phyloP scores from a whole-genome alignment of 441 rosid genomes.

The Euphorbia celastroides region DNA sequence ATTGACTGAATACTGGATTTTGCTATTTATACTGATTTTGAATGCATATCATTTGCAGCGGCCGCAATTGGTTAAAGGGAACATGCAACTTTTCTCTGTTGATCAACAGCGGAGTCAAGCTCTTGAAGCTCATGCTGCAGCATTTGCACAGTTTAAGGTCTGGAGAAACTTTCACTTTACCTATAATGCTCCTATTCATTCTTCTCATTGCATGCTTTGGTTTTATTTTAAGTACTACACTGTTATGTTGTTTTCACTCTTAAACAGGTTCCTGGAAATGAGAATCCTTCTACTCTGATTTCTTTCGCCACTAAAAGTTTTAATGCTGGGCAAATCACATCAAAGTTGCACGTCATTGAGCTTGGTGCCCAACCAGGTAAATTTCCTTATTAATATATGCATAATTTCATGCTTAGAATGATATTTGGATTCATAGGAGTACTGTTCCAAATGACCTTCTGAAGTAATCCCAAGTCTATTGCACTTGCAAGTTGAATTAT shows the following conservation, averaged over 20 bases:
- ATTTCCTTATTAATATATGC: constrained; percentile 2
- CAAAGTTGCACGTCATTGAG: constrained; percentile 97
- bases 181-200: not conserved
- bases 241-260: constrained; percentile 3
- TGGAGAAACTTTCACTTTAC: constrained; percentile 9
- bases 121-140: constrained; percentile 99
- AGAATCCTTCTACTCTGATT: constrained; percentile 84
- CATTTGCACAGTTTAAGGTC: constrained; percentile 89
- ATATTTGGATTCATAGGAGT: not conserved
- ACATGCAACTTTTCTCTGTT: constrained; percentile 97
- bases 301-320: constrained; percentile 83
- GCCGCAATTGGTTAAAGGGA: constrained; percentile 95
- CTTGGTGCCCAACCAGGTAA: constrained; percentile 99
- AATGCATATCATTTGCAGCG: constrained; percentile 40
- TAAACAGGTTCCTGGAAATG: constrained; percentile 89
- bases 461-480: not conserved
- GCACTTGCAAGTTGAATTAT: not conserved
- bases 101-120: constrained; percentile 99
- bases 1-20: no score
- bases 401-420: not conserved
- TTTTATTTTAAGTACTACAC: not conserved
- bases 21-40: not conserved
- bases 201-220: not conserved
- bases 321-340: constrained; percentile 90
- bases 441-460: not conserved